Percentiles rank a stretch among this genome's conserved stretches.
These are phyloP conservation scores for Mucor saturninus DNA, from an alignment of 371 early-diverging fungal genomes.

Conservation along the genomic window DNA sequence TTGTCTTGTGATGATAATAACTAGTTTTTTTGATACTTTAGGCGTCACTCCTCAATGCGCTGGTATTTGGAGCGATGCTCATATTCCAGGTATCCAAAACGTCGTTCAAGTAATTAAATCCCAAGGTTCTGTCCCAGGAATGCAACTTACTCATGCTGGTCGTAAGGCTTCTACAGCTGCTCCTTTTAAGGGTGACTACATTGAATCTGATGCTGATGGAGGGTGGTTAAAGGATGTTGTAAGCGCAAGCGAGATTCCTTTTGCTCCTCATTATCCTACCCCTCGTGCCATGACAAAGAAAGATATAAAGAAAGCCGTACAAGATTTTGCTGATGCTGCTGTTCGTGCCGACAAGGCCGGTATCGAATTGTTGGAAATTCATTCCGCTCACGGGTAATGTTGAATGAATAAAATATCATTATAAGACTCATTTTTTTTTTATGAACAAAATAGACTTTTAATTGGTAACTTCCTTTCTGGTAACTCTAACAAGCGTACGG, in stretches of 20 bases:
- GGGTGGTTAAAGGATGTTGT: conserved; percentile 82
- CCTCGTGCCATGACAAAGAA: conserved; percentile 69
- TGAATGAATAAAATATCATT: conserved; percentile 59
- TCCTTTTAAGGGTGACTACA: conserved; percentile 55
- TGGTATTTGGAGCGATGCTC: conserved; percentile 79
- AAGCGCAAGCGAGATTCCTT: conserved; percentile 69
- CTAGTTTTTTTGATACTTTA: neutral
- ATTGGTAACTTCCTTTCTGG: conserved; percentile 84
- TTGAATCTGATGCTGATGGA: conserved; percentile 71
- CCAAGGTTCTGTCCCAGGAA: conserved; percentile 63
- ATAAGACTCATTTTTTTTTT: conserved; percentile 72
- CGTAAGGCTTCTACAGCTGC: conserved; percentile 74
- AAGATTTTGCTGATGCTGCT: conserved; percentile 76
- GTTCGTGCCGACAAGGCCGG: conserved; percentile 80
- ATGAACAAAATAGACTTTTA: conserved; percentile 62
- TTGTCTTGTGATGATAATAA: neutral
- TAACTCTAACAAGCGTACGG: conserved; percentile 80
- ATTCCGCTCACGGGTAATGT: conserved; percentile 70
- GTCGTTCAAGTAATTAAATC: conserved; percentile 70
- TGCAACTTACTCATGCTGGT: conserved; percentile 89
- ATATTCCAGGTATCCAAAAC: conserved; percentile 61
- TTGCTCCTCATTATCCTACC: conserved; percentile 41
- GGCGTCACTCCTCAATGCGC: conserved; percentile 70
- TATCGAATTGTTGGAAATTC: conserved; percentile 88
- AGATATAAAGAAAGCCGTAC: conserved; percentile 64